phyloP scores from a whole-genome alignment of 2,329 filamentous ascomycete species.

The Colletotrichum phormii region DNA sequence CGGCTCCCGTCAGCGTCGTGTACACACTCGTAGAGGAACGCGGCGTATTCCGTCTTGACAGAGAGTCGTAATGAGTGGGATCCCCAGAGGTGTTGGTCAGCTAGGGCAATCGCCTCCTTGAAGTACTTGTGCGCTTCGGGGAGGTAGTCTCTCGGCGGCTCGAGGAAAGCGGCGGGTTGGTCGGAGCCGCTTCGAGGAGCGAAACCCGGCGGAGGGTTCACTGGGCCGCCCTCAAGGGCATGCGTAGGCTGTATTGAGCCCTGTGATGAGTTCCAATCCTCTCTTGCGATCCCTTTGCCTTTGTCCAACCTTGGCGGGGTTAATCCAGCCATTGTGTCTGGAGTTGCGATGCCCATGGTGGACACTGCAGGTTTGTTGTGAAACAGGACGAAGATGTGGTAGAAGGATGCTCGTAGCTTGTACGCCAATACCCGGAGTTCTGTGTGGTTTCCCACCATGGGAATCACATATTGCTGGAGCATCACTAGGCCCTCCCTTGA shows the following conservation, averaged over 20 bases:
- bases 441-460: slow-evolving; percentile 80
- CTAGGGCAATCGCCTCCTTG: slow-evolving; percentile 78
- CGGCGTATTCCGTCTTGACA: slow-evolving; percentile 90
- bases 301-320: slow-evolving; percentile 55
- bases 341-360: slow-evolving; percentile 64
- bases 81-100: slow-evolving; percentile 82
- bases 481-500: slow-evolving; percentile 90
- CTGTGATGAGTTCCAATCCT: slow-evolving; percentile 55
- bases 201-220: slow-evolving; percentile 68
- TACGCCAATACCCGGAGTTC: slow-evolving; percentile 91
- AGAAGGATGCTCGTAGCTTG: slow-evolving; percentile 93
- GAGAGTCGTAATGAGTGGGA: slow-evolving; percentile 91
- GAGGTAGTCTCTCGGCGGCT: slow-evolving; percentile 84
- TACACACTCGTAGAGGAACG: slow-evolving; percentile 92
- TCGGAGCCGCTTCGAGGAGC: slow-evolving; percentile 48
- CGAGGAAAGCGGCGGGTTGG: slow-evolving; percentile 69
- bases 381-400: slow-evolving; percentile 96
- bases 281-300: slow-evolving; percentile 60
- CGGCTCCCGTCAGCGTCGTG: slow-evolving; percentile 84
- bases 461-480: slow-evolving; percentile 87
- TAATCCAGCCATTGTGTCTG: slow-evolving; percentile 54
- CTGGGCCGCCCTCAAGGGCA: slow-evolving; percentile 68
- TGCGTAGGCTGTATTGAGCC: slow-evolving; percentile 61
- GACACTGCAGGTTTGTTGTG: slow-evolving; percentile 89
- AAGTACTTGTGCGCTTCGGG: slow-evolving; percentile 87